A percentile compares a stretch with the other conserved stretches of the same genome.
Evolutionary conservation across 768 basidiomycete genomes (phyloP).

Genomic region (Termitomyces sp.): DNA sequence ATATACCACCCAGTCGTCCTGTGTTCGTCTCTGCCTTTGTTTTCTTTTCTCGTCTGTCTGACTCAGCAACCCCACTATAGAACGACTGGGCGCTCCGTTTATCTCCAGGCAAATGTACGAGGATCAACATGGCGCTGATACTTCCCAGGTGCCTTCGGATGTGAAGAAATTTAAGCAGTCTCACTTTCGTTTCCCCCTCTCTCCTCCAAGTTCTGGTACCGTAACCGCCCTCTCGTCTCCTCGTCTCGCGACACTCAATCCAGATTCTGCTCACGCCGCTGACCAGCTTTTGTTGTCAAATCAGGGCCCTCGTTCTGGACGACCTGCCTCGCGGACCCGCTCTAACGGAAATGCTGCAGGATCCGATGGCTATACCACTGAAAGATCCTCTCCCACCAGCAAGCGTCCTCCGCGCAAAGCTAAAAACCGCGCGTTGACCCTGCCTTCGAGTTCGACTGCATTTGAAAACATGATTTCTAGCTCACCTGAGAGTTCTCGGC

Average conservation of each 20-base stretch:
- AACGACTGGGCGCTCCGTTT: slow-evolving; percentile 3
- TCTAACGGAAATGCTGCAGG: slow-evolving; percentile 29
- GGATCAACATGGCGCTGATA: slow-evolving; percentile 10
- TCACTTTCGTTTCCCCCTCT: slow-evolving; percentile 36
- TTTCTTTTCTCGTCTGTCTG: slow-evolving; percentile 15
- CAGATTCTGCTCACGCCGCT: slow-evolving; percentile 21
- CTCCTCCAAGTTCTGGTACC: slow-evolving; percentile 41
- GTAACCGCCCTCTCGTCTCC: slow-evolving; percentile 36
- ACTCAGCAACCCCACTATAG: slow-evolving; percentile 6
- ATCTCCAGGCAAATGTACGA: slow-evolving; percentile 13
- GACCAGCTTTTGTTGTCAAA: slow-evolving; percentile 11
- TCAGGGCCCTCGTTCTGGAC: slow-evolving; percentile 19
- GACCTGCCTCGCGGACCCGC: slow-evolving; percentile 19
- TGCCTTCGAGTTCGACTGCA: slow-evolving; percentile 25
- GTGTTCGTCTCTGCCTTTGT: slow-evolving; percentile 13
- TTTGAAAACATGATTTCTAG: background rate
- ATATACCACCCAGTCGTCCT: background rate
- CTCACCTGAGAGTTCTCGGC: slow-evolving; percentile 26
- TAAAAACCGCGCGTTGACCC: slow-evolving; percentile 32
- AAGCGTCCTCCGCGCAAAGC: slow-evolving; percentile 22
- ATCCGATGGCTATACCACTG: slow-evolving; percentile 41
- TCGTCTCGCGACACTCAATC: slow-evolving; percentile 18
- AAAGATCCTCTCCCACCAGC: slow-evolving; percentile 27
- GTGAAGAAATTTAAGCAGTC: slow-evolving; percentile 17
- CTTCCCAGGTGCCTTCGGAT: slow-evolving; percentile 11